Conservation (phyloP, 1,139 yeast genomes). For the Suhomyces terraborum region DNA sequence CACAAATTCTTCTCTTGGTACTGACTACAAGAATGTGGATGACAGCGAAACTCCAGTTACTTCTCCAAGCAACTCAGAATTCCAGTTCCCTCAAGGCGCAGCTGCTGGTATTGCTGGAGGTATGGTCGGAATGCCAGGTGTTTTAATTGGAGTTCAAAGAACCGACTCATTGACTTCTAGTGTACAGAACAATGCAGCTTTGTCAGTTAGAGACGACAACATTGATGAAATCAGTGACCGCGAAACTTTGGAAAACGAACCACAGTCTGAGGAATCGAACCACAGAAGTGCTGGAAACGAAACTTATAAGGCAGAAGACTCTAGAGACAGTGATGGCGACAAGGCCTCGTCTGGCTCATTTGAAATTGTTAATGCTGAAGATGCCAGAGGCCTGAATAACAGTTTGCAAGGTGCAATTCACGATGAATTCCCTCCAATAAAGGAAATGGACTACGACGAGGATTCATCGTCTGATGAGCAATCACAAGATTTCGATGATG, state of each 20-base stretch:
- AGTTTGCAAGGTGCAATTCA: constrained; percentile 17
- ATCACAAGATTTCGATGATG: constrained; percentile 41
- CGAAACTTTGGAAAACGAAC: constrained; percentile 49
- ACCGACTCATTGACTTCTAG: constrained; percentile 88
- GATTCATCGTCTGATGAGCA: constrained; percentile 45
- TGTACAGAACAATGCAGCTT: constrained; percentile 88
- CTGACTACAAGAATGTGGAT: constrained; percentile 33
- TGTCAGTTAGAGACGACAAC: constrained; percentile 79
- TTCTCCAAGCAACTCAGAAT: constrained; percentile 57
- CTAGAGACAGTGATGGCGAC: constrained; percentile 41
- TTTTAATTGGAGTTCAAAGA: constrained; percentile 48
- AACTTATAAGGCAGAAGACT: constrained; percentile 19
- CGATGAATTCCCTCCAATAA: constrained; percentile 72
- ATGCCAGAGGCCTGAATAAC: constrained; percentile 26
- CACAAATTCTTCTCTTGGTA: constrained; percentile 40
- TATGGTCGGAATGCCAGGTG: constrained; percentile 52
- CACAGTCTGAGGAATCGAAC: constrained; percentile 18
- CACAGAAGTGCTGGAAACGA: constrained; percentile 24
- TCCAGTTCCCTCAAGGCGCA: constrained; percentile 51
- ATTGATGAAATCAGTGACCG: constrained; percentile 62
- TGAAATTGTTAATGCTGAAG: constrained; percentile 55
- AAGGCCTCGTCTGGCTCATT: constrained; percentile 44
- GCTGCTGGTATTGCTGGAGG: constrained; percentile 40
- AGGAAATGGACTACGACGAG: constrained; percentile 63
- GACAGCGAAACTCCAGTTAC: constrained; percentile 55